These are phyloP conservation scores for Chlorencoelia australis DNA, from an alignment of 2,329 filamentous ascomycete genomes.

Conservation along the genomic window DNA sequence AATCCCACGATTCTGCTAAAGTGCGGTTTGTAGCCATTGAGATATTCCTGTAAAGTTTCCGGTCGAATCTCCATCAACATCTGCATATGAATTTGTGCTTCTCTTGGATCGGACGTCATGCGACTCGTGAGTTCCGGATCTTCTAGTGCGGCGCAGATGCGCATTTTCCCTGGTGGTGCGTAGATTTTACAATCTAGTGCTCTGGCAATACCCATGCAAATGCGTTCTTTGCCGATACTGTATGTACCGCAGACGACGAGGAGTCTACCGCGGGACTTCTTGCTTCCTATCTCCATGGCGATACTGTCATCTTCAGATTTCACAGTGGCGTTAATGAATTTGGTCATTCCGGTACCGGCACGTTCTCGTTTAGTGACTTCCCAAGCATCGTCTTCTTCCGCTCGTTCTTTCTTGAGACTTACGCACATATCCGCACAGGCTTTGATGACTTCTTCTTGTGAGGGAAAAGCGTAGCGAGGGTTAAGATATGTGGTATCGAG, in stretches of 20 bases:
- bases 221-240: conserved; percentile 93
- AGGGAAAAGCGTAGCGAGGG: conserved; percentile 88
- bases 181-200: conserved; percentile 84
- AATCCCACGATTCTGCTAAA: conserved; percentile 87
- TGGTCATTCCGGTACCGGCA: conserved; percentile 49
- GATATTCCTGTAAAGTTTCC: conserved; percentile 84
- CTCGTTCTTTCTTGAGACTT: conserved; percentile 58
- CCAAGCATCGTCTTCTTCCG: conserved; percentile 45
- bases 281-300: conserved; percentile 14
- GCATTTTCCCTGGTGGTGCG: conserved; percentile 71
- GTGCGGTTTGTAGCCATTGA: conserved; percentile 66
- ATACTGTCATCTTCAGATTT: conserved; percentile 21
- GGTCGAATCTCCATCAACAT: conserved; percentile 87
- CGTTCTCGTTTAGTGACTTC: conserved; percentile 45
- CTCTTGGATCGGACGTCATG: conserved; percentile 68
- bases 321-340: conserved; percentile 40
- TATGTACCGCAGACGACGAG: conserved; percentile 94
- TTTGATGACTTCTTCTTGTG: conserved; percentile 75
- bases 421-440: conserved; percentile 83
- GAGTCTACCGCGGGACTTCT: conserved; percentile 51
- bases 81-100: conserved; percentile 97
- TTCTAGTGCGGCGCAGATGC: conserved; percentile 74
- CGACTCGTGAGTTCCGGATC: conserved; percentile 70
- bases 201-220: conserved; percentile 84
- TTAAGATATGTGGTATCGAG: conserved; percentile 96